Base-by-base conservation (phyloP, 2,329 filamentous ascomycete species). In the Fusarium burgessii region DNA sequence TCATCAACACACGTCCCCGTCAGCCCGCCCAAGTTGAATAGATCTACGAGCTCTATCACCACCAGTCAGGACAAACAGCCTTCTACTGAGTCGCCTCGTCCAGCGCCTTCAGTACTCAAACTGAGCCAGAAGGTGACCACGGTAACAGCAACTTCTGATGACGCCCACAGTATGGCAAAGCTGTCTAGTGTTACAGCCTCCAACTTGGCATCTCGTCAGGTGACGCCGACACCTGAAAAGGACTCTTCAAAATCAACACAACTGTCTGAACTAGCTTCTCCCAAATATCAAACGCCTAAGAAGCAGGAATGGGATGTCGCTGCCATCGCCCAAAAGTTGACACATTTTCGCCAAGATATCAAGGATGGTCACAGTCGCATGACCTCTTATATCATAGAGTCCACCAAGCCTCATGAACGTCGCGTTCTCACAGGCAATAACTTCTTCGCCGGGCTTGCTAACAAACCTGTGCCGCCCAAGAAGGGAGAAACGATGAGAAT, bases 381-480 rank as follows among this genome's bases (percentile, higher is more conserved):
- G 18, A 81, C 83, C 6, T 78, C 84, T 9, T 82, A 84, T 58
- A 79, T 83, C 35, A 80, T 88, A 36, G 81, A 84, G 62, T 82
- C 84, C 15, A 84, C 84, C 58, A 82, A 81, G 45, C 79, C 80
- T 2, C 78, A 78, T 8, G 79, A 83, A 56, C 81, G 79, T 29
- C 82, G 80, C 33, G 78, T 84, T 61, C 73, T 80, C 27, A 81
- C 82, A 55, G 82, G 84, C 46, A 76, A 78, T 12, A 86, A 88
- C 61, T 82, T 84, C 65, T 88, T 89, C 71, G 83, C 83, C 5
- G 78, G 79, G 45, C 77, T 88, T 66, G 80, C 78, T 18, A 77
- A 77, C 23, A 74, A 79, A 5, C 77, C 82, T 2, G 77, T 78
- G 1, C 76, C 80, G 5, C 79, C 82, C n/a, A 72, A 78, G 20